Conservation (phyloP, 139 green algal genomes). For the Micractinium conductrix region DNA sequence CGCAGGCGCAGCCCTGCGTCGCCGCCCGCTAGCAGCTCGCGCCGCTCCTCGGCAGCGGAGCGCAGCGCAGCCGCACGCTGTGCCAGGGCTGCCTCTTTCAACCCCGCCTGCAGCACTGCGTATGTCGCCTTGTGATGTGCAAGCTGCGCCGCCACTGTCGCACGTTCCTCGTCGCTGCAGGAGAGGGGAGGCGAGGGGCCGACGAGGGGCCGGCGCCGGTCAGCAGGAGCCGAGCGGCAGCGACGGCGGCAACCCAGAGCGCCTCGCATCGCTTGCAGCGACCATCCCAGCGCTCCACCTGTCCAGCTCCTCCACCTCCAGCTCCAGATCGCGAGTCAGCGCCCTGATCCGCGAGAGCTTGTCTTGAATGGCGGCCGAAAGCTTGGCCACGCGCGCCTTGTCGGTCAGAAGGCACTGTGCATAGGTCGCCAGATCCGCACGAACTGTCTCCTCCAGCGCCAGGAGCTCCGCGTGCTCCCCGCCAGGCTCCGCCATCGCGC, state of each 20-base stretch:
- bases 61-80: conserved; percentile 9
- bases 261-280: neutral
- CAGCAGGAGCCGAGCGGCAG: neutral
- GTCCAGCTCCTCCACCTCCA: conserved; percentile 82
- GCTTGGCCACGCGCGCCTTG: neutral
- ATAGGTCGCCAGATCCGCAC: conserved; percentile 9
- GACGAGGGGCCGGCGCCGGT: neutral
- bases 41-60: conserved; percentile 14
- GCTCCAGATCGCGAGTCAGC: conserved; percentile 66
- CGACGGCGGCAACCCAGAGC: neutral
- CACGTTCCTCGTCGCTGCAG: conserved; percentile 65
- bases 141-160: conserved; percentile 47
- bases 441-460: conserved; percentile 15
- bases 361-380: conserved; percentile 27
- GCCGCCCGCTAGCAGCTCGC: conserved; percentile 41
- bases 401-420: neutral
- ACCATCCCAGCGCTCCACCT: conserved; percentile 51
- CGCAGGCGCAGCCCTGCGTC: conserved; percentile 41
- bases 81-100: conserved; percentile 32
- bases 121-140: conserved; percentile 38
- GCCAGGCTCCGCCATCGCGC: neutral
- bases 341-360: conserved; percentile 48
- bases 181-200: neutral
- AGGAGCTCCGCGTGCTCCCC: conserved; percentile 15
- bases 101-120: conserved; percentile 26